Conservation (phyloP, 164 flowering plant species). For the Buxus sempervirens region DNA sequence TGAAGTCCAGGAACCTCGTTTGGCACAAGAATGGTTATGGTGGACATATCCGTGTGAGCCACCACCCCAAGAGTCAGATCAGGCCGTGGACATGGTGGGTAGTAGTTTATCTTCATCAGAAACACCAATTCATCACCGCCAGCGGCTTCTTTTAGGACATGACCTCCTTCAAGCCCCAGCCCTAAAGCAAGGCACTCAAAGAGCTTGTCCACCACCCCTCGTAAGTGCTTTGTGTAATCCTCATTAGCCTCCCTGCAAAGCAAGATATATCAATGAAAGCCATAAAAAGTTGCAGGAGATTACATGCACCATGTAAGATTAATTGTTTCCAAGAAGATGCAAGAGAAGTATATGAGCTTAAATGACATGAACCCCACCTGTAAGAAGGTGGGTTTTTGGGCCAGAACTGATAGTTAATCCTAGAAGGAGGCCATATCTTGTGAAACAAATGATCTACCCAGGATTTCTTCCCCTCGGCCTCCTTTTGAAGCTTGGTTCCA, state of each 20-base stretch:
- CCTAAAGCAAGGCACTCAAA: constrained; percentile 35
- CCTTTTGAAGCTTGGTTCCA: constrained; percentile 36
- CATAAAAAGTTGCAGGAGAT: too few relatives aligned
- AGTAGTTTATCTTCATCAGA: constrained; percentile 52
- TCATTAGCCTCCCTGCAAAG: constrained; percentile 55
- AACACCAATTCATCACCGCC: constrained; percentile 47
- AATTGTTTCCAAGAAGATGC: too few relatives aligned
- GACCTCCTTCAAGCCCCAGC: constrained; percentile 42
- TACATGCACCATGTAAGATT: too few relatives aligned
- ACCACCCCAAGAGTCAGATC: constrained; percentile 58
- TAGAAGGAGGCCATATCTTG: constrained; percentile 34
- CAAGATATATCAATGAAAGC: too few relatives aligned
- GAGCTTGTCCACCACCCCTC: constrained; percentile 39
- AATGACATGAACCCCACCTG: constrained; percentile 21
- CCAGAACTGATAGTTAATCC: constrained; percentile 34
- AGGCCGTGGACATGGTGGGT: constrained; percentile 68
- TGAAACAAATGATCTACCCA: constrained; percentile 52
- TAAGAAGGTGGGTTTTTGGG: constrained; percentile 46
- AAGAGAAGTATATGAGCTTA: too few relatives aligned
- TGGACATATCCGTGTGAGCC: constrained; percentile 52
- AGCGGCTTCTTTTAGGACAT: constrained; percentile 31
- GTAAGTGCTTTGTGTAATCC: constrained; percentile 34
- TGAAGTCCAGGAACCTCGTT: constrained; percentile 61
- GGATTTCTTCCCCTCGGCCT: constrained; percentile 31
- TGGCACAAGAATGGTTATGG: constrained; percentile 57